Conservation (phyloP, 202 grass and related monocot genomes). For the Panicum virgatum region DNA sequence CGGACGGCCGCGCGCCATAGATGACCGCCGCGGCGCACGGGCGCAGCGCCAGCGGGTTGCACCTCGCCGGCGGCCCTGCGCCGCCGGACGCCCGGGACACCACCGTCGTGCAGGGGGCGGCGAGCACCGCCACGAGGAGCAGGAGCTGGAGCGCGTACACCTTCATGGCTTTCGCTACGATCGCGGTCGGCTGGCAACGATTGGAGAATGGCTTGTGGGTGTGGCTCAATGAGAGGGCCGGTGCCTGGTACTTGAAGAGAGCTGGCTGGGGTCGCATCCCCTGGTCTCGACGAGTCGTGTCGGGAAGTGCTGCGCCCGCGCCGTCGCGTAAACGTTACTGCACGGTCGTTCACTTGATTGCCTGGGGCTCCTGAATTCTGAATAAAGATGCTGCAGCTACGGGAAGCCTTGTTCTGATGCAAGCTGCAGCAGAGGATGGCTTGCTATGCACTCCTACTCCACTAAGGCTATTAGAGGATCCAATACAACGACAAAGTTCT, state of each 20-base stretch:
- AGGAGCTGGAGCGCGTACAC: conserved; percentile 7
- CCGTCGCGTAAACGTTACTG: conserved; percentile 26
- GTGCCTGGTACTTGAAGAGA: conserved; percentile 28
- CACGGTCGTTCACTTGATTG: not conserved
- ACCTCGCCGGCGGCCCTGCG: conserved; percentile 18
- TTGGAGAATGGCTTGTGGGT: not conserved
- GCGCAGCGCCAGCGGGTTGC: conserved; percentile 54
- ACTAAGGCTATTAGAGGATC: not conserved
- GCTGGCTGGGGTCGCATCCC: not conserved
- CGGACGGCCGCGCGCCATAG: conserved; percentile 36
- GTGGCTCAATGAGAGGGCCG: not conserved
- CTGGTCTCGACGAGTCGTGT: not conserved
- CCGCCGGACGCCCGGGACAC: not conserved
- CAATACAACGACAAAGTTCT: not conserved
- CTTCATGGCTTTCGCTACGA: conserved; percentile 31
- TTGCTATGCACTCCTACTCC: not conserved
- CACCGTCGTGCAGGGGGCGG: not conserved
- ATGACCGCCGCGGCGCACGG: conserved; percentile 53
- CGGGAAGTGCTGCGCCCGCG: conserved; percentile 7
- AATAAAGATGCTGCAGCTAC: not conserved
- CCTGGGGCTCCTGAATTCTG: not conserved
- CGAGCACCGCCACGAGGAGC: not conserved
- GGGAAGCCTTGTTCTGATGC: not conserved
- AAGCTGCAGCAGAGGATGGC: not conserved
- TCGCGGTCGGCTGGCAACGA: not conserved